A percentile compares a stretch with the other conserved stretches of the same genome.
phyloP scores from a whole-genome alignment of 2,329 filamentous ascomycete genomes.

The Tolypocladium pustulatum region DNA sequence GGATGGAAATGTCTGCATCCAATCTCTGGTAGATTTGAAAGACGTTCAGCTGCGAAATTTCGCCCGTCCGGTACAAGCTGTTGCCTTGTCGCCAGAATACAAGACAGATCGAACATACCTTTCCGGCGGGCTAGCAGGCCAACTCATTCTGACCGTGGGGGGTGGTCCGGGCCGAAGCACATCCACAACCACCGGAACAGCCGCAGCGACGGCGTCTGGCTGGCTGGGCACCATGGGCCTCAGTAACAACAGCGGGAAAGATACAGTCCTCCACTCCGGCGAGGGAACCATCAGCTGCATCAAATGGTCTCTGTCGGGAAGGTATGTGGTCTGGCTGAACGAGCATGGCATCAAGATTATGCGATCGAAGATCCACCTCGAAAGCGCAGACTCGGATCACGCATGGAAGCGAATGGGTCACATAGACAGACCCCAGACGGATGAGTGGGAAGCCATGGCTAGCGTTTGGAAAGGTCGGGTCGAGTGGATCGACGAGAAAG shows the following conservation, averaged over 20 bases:
- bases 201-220: conserved; percentile 71
- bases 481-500: conserved; percentile 85
- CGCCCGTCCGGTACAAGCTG: conserved; percentile 80
- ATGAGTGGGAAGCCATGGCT: conserved; percentile 93
- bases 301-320: conserved; percentile 88
- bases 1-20: conserved; percentile 90
- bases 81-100: conserved; percentile 91
- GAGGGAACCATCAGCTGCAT: conserved; percentile 87
- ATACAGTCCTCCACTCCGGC: conserved; percentile 79
- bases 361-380: conserved; percentile 76
- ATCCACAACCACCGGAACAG: conserved; percentile 76
- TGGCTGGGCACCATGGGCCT: conserved; percentile 88
- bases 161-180: conserved; percentile 73
- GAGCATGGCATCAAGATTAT: conserved; percentile 98
- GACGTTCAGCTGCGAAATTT: conserved; percentile 92
- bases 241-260: conserved; percentile 66
- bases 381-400: conserved; percentile 63
- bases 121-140: conserved; percentile 81
- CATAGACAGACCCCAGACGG: conserved; percentile 75
- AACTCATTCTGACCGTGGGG: conserved; percentile 75
- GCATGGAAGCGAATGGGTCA: conserved; percentile 95
- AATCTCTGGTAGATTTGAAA: conserved; percentile 75
- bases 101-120: conserved; percentile 82
- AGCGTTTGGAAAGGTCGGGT: conserved; percentile 85
- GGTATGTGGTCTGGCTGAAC: conserved; percentile 90